phyloP scores from a whole-genome alignment of 495 filamentous ascomycete genomes.

The Margaritispora aquatica region DNA sequence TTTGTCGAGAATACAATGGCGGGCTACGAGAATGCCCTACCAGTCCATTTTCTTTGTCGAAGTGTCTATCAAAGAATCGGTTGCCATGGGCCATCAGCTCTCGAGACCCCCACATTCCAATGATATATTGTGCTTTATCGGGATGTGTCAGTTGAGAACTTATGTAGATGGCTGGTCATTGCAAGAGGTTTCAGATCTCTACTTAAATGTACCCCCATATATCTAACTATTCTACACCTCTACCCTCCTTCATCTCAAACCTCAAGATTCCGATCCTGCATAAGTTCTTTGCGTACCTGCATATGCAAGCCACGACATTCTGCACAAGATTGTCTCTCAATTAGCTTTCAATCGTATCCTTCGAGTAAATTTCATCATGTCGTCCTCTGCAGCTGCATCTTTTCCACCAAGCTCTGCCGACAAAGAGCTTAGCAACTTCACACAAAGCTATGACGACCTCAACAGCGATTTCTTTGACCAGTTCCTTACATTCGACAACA shows the following conservation, averaged over 20 bases:
- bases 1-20: not conserved
- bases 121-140: not conserved
- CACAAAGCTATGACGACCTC: constrained; percentile 15
- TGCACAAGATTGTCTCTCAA: not conserved
- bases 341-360: not conserved
- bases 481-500: constrained; percentile 18
- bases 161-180: constrained; percentile 19
- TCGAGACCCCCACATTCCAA: not conserved
- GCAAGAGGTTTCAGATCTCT: not conserved
- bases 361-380: constrained; percentile 13
- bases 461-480: constrained; percentile 26
- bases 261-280: not conserved
- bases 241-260: constrained; percentile 10
- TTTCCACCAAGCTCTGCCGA: not conserved
- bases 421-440: constrained; percentile 8
- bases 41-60: not conserved
- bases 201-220: constrained; percentile 20
- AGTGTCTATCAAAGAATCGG: not conserved
- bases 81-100: not conserved
- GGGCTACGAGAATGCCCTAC: not conserved
- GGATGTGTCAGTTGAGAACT: not conserved
- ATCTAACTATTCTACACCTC: constrained; percentile 19
- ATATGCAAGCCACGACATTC: constrained; percentile 2
- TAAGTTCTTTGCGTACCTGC: constrained; percentile 10
- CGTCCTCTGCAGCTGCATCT: constrained; percentile 11